Conservation (phyloP, 2,329 filamentous ascomycete genomes). For the Aspergillus clavatus region DNA sequence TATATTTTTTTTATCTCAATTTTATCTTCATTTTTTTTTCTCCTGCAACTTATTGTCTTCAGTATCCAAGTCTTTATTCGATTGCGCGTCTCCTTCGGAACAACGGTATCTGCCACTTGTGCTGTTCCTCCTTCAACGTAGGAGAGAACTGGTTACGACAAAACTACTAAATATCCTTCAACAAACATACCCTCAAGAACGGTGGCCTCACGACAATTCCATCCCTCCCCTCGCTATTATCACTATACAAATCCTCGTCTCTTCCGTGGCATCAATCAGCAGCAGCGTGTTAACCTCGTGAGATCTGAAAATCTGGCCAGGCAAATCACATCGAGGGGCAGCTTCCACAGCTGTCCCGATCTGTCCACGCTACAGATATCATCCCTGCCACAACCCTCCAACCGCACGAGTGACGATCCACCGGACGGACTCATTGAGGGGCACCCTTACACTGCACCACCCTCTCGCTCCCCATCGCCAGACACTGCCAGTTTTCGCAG, state of each 20-base stretch:
- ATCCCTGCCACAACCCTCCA: constrained; percentile 19
- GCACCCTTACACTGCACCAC: constrained; percentile 25
- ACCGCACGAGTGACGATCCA: constrained; percentile 22
- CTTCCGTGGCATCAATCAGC: constrained; percentile 2
- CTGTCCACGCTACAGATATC: constrained; percentile 36
- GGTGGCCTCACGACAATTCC: constrained; percentile 9
- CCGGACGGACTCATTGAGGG: constrained; percentile 23
- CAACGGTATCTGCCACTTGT: neutral
- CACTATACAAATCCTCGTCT: constrained; percentile 2
- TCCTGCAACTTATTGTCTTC: too few relatives aligned
- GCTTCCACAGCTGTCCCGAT: constrained; percentile 42
- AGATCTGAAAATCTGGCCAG: constrained; percentile 38
- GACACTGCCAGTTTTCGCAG: constrained; percentile 26
- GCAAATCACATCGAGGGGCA: constrained; percentile 36
- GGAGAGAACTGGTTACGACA: neutral
- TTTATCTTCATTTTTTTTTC: neutral
- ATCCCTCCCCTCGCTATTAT: too few relatives aligned
- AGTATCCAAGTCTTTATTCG: too few relatives aligned
- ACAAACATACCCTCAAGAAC: too few relatives aligned
- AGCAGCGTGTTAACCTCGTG: constrained; percentile 18
- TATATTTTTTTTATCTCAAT: neutral
- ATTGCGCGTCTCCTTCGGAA: too few relatives aligned
- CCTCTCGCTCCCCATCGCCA: constrained; percentile 31
- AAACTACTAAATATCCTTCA: too few relatives aligned
- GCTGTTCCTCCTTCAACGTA: neutral